Evolutionary conservation across 2,329 filamentous ascomycete genomes (phyloP).

Genomic region (Sporothrix curviconia): DNA sequence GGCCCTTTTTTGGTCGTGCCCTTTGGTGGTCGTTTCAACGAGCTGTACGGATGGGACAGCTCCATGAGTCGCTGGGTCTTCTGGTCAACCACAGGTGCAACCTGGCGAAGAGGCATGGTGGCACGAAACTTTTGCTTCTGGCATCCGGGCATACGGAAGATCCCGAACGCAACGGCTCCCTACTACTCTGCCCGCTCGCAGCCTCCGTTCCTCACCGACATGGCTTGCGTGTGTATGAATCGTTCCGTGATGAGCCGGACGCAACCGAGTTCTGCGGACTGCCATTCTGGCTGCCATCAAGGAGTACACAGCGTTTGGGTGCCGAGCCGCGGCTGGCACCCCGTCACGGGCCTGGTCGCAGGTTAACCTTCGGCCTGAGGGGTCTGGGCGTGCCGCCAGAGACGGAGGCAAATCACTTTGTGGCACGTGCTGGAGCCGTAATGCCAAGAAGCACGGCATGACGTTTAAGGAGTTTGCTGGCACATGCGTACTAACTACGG

Average conservation of each 20-base stretch:
- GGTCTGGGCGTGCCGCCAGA: conserved; percentile 84
- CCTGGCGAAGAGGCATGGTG: conserved; percentile 89
- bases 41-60: conserved; percentile 97
- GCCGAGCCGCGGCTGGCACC: conserved; percentile 70
- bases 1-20: conserved; percentile 99
- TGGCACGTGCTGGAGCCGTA: conserved; percentile 77
- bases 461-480: conserved; percentile 81
- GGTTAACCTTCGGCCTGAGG: conserved; percentile 76
- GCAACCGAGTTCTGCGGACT: conserved; percentile 68
- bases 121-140: conserved; percentile 96
- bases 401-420: conserved; percentile 81
- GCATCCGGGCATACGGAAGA: conserved; percentile 98
- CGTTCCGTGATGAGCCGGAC: conserved; percentile 78
- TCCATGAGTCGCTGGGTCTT: conserved; percentile 94
- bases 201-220: conserved; percentile 94
- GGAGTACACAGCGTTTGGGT: conserved; percentile 90
- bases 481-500: conserved; percentile 76
- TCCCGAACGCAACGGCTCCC: conserved; percentile 90
- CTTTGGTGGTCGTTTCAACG: conserved; percentile 94
- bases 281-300: conserved; percentile 91
- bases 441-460: conserved; percentile 75
- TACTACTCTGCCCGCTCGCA: conserved; percentile 95
- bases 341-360: conserved; percentile 71
- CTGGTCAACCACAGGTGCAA: conserved; percentile 79
- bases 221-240: conserved; percentile 93